A percentile compares a stretch with the other conserved stretches of the same genome.
phyloP scores from a whole-genome alignment of 345 rosid species.

The Citrus reticulata region DNA sequence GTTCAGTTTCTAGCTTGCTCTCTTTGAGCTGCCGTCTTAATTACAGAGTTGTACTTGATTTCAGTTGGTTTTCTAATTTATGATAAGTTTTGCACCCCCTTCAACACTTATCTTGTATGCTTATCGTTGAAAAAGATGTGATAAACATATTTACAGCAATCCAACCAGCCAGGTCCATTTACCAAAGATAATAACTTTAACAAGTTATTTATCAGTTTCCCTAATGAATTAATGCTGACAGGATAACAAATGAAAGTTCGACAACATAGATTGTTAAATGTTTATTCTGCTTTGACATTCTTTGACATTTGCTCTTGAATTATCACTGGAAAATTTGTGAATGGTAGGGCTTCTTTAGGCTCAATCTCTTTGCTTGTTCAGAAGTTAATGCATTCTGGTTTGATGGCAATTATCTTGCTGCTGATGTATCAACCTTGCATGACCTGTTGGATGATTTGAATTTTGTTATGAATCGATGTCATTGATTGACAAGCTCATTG shows the following conservation, averaged over 20 bases:
- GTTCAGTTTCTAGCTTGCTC: background rate
- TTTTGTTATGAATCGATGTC: background rate
- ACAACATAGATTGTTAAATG: background rate
- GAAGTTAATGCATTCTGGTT: background rate
- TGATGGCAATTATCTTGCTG: background rate
- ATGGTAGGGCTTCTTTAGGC: background rate
- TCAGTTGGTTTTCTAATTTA: background rate
- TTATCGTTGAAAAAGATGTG: background rate
- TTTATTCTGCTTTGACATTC: background rate
- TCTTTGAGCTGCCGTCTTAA: background rate
- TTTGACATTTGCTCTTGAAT: background rate
- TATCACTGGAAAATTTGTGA: background rate
- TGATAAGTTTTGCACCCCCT: background rate
- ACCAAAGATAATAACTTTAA: background rate
- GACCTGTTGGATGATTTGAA: conserved; percentile 1
- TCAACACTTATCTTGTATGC: background rate
- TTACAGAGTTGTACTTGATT: background rate
- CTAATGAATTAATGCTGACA: background rate
- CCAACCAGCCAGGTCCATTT: background rate
- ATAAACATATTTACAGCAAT: background rate
- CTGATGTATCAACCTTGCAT: background rate
- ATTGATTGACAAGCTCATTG: background rate
- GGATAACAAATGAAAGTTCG: background rate
- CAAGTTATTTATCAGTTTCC: background rate
- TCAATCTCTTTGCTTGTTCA: background rate